Conservation (phyloP, 176 grass and related monocot species). For the Lolium rigidum region DNA sequence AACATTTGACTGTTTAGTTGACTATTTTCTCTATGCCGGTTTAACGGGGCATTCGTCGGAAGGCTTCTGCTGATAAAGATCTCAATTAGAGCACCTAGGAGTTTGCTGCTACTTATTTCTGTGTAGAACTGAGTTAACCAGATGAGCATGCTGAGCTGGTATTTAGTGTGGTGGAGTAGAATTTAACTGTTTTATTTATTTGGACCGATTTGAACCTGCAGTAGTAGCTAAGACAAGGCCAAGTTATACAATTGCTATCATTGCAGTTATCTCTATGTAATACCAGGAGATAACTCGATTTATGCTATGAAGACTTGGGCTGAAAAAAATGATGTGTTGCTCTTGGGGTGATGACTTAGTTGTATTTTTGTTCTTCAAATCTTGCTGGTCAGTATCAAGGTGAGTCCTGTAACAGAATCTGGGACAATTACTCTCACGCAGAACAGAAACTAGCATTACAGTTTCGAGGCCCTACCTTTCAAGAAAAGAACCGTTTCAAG, state of each 20-base stretch:
- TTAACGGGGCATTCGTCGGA: background rate
- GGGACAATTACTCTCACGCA: too few species aligned
- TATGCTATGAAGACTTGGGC: background rate
- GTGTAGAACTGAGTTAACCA: background rate
- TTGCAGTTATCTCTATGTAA: background rate
- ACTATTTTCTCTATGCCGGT: background rate
- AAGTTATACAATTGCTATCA: background rate
- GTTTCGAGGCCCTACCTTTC: too few species aligned
- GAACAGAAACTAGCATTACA: too few species aligned
- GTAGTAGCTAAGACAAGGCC: background rate
- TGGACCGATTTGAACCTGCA: background rate
- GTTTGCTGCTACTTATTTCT: background rate
- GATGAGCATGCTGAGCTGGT: constrained; percentile 15
- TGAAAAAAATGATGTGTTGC: background rate
- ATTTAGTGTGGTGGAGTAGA: background rate
- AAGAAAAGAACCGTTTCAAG: too few species aligned
- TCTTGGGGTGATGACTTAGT: background rate
- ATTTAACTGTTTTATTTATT: background rate
- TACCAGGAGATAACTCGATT: background rate
- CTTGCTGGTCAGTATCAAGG: too few species aligned
- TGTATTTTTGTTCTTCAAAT: too few species aligned
- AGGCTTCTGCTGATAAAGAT: constrained; percentile 14
- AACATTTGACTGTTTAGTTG: background rate
- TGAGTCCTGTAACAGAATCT: too few species aligned
- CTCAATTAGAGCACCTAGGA: background rate